These are phyloP conservation scores for Chrysanthemum makinoi DNA, from an alignment of 129 eudicot species.

Conservation along the genomic window DNA sequence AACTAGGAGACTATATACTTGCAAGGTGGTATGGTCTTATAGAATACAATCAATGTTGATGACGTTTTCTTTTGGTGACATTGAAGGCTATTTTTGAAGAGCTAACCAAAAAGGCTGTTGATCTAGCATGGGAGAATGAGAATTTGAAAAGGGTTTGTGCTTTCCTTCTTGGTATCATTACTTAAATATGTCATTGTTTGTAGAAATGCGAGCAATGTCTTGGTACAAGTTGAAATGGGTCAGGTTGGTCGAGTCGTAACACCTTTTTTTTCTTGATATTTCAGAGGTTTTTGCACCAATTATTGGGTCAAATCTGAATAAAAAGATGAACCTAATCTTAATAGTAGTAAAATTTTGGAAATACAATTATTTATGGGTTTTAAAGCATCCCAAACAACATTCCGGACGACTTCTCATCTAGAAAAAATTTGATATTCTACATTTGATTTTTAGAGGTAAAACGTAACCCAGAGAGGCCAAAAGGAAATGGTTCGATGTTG, in stretches of 20 bases:
- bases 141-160: slow-evolving; percentile 57
- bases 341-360: background rate
- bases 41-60: background rate
- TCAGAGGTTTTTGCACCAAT: too few species aligned
- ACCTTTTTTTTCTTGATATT: too few species aligned
- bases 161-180: background rate
- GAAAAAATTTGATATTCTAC: too few species aligned
- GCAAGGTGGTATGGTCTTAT: background rate
- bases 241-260: too few species aligned
- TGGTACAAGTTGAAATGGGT: too few species aligned
- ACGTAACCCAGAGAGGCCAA: too few species aligned
- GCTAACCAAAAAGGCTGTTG: slow-evolving; percentile 66
- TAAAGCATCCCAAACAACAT: background rate
- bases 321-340: background rate
- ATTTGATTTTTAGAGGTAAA: too few species aligned
- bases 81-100: slow-evolving; percentile 68
- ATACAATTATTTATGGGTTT: background rate
- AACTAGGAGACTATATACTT: background rate
- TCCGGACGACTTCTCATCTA: background rate
- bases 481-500: too few species aligned
- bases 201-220: too few species aligned
- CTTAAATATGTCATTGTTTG: background rate
- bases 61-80: background rate
- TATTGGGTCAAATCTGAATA: too few species aligned
- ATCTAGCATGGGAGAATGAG: slow-evolving; percentile 63